Percentiles rank a stretch among this genome's conserved stretches.
Evolutionary conservation across 1,284 basidiomycete genomes (phyloP).

Genomic region (Sparassis latifolia): DNA sequence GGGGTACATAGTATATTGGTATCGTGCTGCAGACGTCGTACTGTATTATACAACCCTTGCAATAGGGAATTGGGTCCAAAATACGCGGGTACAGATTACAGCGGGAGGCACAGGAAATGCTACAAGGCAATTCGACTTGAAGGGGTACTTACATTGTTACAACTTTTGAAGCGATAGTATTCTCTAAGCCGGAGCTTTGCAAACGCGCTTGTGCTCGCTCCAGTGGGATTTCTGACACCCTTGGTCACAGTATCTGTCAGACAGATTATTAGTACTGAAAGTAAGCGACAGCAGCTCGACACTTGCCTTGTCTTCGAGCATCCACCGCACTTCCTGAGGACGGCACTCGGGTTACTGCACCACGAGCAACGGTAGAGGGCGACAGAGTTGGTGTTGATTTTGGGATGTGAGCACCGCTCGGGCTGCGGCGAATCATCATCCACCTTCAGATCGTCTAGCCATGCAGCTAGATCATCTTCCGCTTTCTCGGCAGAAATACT

Average conservation of each 20-base stretch:
- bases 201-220: constrained; percentile 24
- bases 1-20: background rate
- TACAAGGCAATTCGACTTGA: too few species aligned
- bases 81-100: too few species aligned
- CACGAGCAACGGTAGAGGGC: constrained; percentile 48
- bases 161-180: too few species aligned
- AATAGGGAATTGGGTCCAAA: too few species aligned
- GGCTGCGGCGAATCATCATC: constrained; percentile 30
- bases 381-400: constrained; percentile 37
- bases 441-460: constrained; percentile 44
- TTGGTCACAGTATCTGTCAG: constrained; percentile 41
- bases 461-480: constrained; percentile 49
- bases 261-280: background rate
- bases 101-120: too few species aligned
- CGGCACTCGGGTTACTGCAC: constrained; percentile 53
- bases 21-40: background rate
- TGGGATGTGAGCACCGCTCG: constrained; percentile 28
- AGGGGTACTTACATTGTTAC: too few species aligned
- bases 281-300: background rate
- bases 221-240: constrained; percentile 46
- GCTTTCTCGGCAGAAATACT: constrained; percentile 27
- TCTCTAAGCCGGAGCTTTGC: constrained; percentile 8
- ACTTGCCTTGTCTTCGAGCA: constrained; percentile 34
- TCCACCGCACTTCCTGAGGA: constrained; percentile 29
- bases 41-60: background rate